These are phyloP conservation scores for Candida sanyaensis DNA, from an alignment of 1,139 yeast genomes.

Conservation along the genomic window DNA sequence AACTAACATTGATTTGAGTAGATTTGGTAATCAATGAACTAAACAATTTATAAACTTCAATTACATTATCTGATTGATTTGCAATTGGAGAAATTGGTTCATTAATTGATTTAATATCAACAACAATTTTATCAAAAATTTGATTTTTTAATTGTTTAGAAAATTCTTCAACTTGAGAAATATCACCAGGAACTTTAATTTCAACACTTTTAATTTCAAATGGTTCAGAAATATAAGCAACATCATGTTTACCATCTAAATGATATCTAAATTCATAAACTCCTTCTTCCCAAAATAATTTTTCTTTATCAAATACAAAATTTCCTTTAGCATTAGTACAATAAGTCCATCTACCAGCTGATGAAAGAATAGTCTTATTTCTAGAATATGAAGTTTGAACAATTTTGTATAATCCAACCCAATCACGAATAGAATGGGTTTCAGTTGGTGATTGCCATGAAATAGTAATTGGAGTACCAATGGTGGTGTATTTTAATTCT, in stretches of 20 bases:
- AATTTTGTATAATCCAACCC: slow-evolving; percentile 79
- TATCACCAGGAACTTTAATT: slow-evolving; percentile 36
- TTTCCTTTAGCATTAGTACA: slow-evolving; percentile 47
- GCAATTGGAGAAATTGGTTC: slow-evolving; percentile 29
- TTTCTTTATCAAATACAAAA: slow-evolving; percentile 51
- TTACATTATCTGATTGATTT: slow-evolving; percentile 28
- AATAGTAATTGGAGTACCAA: slow-evolving; percentile 60
- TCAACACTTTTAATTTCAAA: slow-evolving; percentile 57
- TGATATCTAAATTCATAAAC: slow-evolving; percentile 79
- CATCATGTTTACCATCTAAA: slow-evolving; percentile 69
- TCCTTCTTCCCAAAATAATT: slow-evolving; percentile 70
- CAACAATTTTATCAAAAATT: slow-evolving; percentile 35
- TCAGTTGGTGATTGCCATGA: slow-evolving; percentile 56
- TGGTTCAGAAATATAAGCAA: slow-evolving; percentile 67
- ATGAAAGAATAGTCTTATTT: slow-evolving; percentile 60
- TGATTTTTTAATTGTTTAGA: slow-evolving; percentile 31
- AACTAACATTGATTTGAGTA: slow-evolving; percentile 41
- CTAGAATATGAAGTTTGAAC: slow-evolving; percentile 62
- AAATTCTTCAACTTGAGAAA: slow-evolving; percentile 24
- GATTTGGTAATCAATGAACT: slow-evolving; percentile 36
- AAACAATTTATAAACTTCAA: slow-evolving; percentile 35
- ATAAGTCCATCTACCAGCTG: slow-evolving; percentile 73
- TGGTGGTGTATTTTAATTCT: slow-evolving; percentile 25
- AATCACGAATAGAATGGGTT: slow-evolving; percentile 50
- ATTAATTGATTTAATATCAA: slow-evolving; percentile 26